Percentiles rank a stretch among this genome's conserved stretches.
phyloP scores from a whole-genome alignment of 768 basidiomycete genomes.

The Leccinellum albellum region DNA sequence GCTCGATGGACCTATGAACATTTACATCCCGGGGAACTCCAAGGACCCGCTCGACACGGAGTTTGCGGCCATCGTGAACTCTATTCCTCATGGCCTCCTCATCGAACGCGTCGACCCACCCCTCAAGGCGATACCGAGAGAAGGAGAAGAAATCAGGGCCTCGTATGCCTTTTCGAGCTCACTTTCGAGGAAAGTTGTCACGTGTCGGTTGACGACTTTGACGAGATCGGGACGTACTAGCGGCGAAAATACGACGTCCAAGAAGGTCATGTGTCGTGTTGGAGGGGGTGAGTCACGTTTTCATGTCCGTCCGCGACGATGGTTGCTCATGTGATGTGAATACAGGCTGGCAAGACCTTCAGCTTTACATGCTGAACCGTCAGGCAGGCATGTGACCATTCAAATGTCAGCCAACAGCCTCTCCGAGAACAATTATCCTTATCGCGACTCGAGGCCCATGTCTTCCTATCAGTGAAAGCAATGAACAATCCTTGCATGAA shows the following conservation, averaged over 20 bases:
- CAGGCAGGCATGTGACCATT: slow-evolving; percentile 57
- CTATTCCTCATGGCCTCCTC: slow-evolving; percentile 70
- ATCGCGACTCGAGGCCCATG: background rate
- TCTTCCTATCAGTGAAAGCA: slow-evolving; percentile 12
- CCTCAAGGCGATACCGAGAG: slow-evolving; percentile 57
- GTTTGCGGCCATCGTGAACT: slow-evolving; percentile 71
- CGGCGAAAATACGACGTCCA: slow-evolving; percentile 44
- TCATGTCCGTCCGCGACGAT: background rate
- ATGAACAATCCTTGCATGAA: slow-evolving; percentile 23
- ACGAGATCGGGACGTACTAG: slow-evolving; percentile 50
- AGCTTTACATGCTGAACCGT: slow-evolving; percentile 71
- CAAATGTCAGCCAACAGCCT: background rate
- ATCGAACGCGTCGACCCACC: slow-evolving; percentile 82
- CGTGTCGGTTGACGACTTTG: slow-evolving; percentile 76
- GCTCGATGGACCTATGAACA: slow-evolving; percentile 49
- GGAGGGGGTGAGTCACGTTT: slow-evolving; percentile 65
- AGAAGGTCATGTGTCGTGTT: slow-evolving; percentile 90
- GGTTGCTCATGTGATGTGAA: slow-evolving; percentile 1
- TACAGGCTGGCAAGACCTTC: slow-evolving; percentile 77
- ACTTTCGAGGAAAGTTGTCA: slow-evolving; percentile 69
- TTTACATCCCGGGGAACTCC: slow-evolving; percentile 61
- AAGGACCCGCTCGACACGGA: slow-evolving; percentile 82
- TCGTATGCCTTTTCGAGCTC: slow-evolving; percentile 79
- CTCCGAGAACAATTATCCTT: background rate
- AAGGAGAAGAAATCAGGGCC: slow-evolving; percentile 77